Evolutionary conservation across 2,329 filamentous ascomycete species (phyloP), one percentile per base, ranked within the genome.

Genomic region (Boeremia exigua): DNA sequence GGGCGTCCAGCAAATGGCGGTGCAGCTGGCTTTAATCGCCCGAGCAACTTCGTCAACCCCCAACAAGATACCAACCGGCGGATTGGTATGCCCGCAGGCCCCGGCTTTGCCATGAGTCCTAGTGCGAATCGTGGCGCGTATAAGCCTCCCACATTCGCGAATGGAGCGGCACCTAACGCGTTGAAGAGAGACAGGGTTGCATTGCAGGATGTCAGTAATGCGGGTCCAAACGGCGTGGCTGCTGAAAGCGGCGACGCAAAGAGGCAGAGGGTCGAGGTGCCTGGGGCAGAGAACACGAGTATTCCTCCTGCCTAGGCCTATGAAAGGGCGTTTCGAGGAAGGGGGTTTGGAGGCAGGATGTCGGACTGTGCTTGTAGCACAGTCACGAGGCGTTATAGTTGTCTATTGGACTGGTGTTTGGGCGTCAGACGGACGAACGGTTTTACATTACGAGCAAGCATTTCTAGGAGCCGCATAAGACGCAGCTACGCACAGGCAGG

Each of bases 51-150:
- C 36, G 72, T 80, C 38, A 82, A 83, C 51, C 80, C 80, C 9
- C 74, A 80, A 9, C 71, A 77, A 34, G 81, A 83, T 57, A 61
- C 72, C 47, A 77, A 74, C 54, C 70, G 82, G 15, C 68, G 78
- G 27, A 79, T 84, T 15, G 81, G 81, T 14, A 81, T 82, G 78
- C 81, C 81, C 7, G 68, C 67, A n/a, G 73, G 66, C 12, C 54
- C 61, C 11, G 57, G 42, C 44, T 67, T 61, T 17, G 70, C 74
- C 29, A 75, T 74, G 59, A 80, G 78, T 67, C 79, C 78, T 8
- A 66, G 77, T 56, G 69, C 73, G 33, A 82, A 79, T 52, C 72
- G 79, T 28, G 70, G 69, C 4, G 72, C 72, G 19, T 83, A 82
- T 61, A 79, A 78, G 57, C 78, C 79, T 9, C 81, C 80, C 10